Base-by-base conservation (phyloP, 768 basidiomycete species). In the Termitomyces sp. region DNA sequence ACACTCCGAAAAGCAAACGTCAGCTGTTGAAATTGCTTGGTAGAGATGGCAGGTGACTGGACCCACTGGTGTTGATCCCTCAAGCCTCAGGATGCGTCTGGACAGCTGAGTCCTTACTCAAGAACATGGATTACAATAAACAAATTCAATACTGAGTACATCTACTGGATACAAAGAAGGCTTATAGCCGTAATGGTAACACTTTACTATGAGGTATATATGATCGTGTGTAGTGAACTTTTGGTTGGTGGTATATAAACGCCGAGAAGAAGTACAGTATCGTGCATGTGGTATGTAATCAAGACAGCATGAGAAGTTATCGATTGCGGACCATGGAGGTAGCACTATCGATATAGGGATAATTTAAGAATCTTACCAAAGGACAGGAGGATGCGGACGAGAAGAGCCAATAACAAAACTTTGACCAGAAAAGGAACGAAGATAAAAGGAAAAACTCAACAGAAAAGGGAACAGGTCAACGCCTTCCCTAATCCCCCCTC, bases 401-500 rank as follows among this genome's bases (percentile, higher is more conserved):
- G 6, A n/a, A n/a, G 32, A 35, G 23, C n/a, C 33, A 25, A 35
- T 9, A 7, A 7, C 15, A 36, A 42, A 13, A 23, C 6, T 12
- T 47, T 10, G 15, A 47, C 15, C 5, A 10, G 10, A 23, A 33
- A 13, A 20, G 15, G 18, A 32, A 16, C 9, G 9, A 16, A 13
- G 31, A 46, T 5, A 1, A 22, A 33, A 32, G 15, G 32, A 3
- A 47, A 47, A 7, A 47, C 46, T 33, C 46, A 47, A 29, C 25
- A 35, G 18, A 33, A 7, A n/a, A n/a, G n/a, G n/a, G n/a, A n/a
- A 47, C 20, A 15, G 35, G 20, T 22, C 3, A 7, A 47, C 23
- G 4, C 10, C 16, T 36, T n/a, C 22, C 47, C 23, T 32, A 58
- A 23, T 58, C 61, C 3, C 75, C 71, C 55, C 79, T 69, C 64